Percentiles rank a stretch among this genome's conserved stretches.
Evolutionary conservation across 2,329 filamentous ascomycete species (phyloP).

Genomic region (Cladophialophora yegresii): DNA sequence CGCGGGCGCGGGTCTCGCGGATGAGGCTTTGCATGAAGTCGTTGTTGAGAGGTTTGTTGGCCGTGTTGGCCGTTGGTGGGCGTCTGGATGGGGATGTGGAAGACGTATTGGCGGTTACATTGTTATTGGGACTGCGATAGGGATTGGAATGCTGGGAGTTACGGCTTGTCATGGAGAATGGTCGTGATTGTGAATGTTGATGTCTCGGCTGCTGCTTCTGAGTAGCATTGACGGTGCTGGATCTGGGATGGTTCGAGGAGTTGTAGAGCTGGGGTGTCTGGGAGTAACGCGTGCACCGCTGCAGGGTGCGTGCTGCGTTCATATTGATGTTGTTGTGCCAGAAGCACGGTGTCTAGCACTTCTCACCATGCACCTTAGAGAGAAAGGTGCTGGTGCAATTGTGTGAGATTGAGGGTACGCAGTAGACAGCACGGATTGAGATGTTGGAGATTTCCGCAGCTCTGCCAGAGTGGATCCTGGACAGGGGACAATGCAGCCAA

Average conservation of each 20-base stretch:
- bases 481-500: constrained; percentile 1
- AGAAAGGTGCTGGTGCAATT: background rate
- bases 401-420: background rate
- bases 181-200: background rate
- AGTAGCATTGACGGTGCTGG: background rate
- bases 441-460: background rate
- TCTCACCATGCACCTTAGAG: background rate
- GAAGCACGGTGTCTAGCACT: background rate
- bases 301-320: constrained; percentile 15
- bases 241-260: background rate
- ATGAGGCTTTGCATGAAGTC: constrained; percentile 8
- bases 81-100: background rate
- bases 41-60: constrained; percentile 3
- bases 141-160: background rate
- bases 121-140: background rate
- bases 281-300: constrained; percentile 9
- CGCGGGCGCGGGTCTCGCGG: constrained; percentile 13
- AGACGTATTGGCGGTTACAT: background rate
- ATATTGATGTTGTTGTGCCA: background rate
- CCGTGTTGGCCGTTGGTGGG: background rate
- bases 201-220: background rate
- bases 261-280: constrained; percentile 1
- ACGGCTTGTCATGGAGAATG: background rate
- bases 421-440: background rate
- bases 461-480: background rate